phyloP scores from a whole-genome alignment of 202 grass and related monocot genomes.

The Dendrocalamus latiflorus region DNA sequence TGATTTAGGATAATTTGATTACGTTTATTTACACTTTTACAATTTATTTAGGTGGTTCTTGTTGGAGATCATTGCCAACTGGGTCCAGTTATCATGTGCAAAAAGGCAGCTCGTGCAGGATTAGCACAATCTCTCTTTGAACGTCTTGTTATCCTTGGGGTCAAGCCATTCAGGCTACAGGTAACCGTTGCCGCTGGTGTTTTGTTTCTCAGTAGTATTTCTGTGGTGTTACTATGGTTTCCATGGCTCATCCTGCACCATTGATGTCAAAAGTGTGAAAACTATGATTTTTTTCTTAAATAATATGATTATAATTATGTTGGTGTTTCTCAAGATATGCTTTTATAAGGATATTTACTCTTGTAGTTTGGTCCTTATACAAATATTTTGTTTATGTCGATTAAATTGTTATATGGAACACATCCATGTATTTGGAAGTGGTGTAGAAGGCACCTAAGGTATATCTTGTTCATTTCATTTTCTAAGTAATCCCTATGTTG shows the following conservation, averaged over 20 bases:
- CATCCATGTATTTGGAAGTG: background rate
- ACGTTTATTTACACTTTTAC: slow-evolving; percentile 8
- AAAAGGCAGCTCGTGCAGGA: slow-evolving; percentile 94
- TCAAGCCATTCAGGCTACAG: slow-evolving; percentile 98
- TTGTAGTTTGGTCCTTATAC: background rate
- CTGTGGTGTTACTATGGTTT: background rate
- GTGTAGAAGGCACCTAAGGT: background rate
- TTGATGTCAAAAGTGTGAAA: background rate
- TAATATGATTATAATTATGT: background rate
- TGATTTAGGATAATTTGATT: slow-evolving; percentile 15
- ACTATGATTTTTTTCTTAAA: background rate
- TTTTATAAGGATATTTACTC: background rate
- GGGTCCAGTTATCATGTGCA: slow-evolving; percentile 99
- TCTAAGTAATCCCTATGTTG: background rate
- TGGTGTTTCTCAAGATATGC: background rate
- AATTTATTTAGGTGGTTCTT: slow-evolving; percentile 73
- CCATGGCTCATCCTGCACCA: background rate
- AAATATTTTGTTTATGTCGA: background rate
- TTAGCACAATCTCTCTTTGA: slow-evolving; percentile 97
- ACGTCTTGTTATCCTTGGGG: slow-evolving; percentile 90
- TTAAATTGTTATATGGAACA: background rate
- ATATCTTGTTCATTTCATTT: background rate
- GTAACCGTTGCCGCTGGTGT: slow-evolving; percentile 33
- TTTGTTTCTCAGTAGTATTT: background rate
- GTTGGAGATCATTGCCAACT: slow-evolving; percentile 99